phyloP scores from a whole-genome alignment of 768 basidiomycete genomes.

The Hortiboletus flavorubellus region DNA sequence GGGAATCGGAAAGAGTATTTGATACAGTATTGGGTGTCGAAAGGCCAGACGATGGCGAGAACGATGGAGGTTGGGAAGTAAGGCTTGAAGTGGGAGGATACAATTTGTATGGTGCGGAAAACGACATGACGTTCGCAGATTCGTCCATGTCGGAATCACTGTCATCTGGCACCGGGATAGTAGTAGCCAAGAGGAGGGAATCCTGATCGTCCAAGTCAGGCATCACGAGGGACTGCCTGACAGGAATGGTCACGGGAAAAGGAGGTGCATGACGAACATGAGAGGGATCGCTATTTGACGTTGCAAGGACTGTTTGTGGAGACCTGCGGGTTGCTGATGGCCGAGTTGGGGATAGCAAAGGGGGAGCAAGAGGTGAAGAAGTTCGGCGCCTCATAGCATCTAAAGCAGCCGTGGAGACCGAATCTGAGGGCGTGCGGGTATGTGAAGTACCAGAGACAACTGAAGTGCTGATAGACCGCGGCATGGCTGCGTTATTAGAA shows the following conservation, averaged over 20 bases:
- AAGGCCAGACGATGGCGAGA: constrained; percentile 52
- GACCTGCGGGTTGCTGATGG: constrained; percentile 38
- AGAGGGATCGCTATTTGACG: constrained; percentile 28
- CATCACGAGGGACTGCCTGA: constrained; percentile 45
- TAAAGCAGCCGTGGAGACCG: constrained; percentile 11
- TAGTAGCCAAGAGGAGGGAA: constrained; percentile 65
- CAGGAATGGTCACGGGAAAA: constrained; percentile 29
- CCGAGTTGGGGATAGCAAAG: constrained; percentile 31
- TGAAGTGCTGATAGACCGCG: constrained; percentile 44
- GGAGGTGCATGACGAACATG: constrained; percentile 14
- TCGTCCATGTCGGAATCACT: constrained; percentile 63
- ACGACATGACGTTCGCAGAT: constrained; percentile 63
- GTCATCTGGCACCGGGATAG: constrained; percentile 73
- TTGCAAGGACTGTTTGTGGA: constrained; percentile 37
- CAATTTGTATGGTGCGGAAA: constrained; percentile 62
- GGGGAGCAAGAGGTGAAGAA: constrained; percentile 46
- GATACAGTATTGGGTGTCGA: constrained; percentile 51
- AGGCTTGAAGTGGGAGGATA: constrained; percentile 40
- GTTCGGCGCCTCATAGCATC: constrained; percentile 40
- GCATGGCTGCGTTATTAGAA: constrained; percentile 33
- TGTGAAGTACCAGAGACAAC: constrained; percentile 32
- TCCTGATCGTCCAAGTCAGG: constrained; percentile 48
- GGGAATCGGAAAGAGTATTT: constrained; percentile 58
- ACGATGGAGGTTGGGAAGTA: constrained; percentile 43
- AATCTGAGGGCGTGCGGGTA: constrained; percentile 46